These are phyloP conservation scores for Zoysia japonica DNA, from an alignment of 176 grass and related monocot genomes.

Conservation along the genomic window DNA sequence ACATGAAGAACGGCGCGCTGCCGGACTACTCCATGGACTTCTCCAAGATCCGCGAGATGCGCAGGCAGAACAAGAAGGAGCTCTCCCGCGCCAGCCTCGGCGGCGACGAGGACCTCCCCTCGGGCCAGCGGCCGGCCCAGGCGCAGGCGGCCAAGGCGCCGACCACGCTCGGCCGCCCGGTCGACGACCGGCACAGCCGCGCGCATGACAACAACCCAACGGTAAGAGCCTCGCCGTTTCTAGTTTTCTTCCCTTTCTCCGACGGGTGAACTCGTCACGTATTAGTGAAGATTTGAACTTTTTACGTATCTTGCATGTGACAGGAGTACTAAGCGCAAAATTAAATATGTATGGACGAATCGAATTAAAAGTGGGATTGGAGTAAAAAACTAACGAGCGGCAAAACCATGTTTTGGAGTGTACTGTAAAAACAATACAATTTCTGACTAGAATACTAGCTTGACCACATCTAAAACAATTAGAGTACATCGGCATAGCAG, in stretches of 20 bases:
- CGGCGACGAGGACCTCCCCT: conserved; percentile 64
- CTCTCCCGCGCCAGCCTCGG: conserved; percentile 71
- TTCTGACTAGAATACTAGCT: background rate
- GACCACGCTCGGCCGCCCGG: conserved; percentile 36
- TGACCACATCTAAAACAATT: background rate
- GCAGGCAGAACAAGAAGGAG: conserved; percentile 96
- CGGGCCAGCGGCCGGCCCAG: conserved; percentile 9
- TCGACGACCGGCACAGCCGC: conserved; percentile 43
- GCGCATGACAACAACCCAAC: conserved; percentile 58
- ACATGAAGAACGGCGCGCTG: conserved; percentile 86
- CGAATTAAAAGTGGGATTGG: conserved; percentile 3
- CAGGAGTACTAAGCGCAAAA: conserved; percentile 10
- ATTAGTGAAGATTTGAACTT: background rate
- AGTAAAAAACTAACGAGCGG: conserved; percentile 3
- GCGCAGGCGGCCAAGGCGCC: background rate
- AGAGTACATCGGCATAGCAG: background rate
- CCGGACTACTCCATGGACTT: conserved; percentile 98
- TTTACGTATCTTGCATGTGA: background rate
- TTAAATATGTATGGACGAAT: conserved; percentile 11
- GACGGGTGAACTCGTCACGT: background rate
- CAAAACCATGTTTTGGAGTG: conserved; percentile 33
- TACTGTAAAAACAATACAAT: background rate
- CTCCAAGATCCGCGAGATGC: conserved; percentile 98
- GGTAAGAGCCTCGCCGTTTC: conserved; percentile 17
- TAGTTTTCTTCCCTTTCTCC: background rate